Percentiles rank a stretch among this genome's conserved stretches.
Evolutionary conservation across 441 rosid species (phyloP).

Genomic region (Aquilaria agallochum): DNA sequence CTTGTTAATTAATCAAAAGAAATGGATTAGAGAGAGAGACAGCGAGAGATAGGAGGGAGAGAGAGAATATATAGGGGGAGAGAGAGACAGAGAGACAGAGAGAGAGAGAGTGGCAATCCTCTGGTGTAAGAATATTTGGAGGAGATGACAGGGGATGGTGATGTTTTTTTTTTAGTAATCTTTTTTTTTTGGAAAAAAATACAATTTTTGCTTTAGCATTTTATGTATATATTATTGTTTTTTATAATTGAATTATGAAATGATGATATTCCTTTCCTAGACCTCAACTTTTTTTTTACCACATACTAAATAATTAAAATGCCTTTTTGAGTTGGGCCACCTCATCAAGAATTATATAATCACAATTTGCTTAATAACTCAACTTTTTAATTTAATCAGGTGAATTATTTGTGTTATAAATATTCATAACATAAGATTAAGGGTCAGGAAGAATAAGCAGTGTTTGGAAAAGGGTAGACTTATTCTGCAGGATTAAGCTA

Average conservation of each 20-base stretch:
- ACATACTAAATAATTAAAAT: too few relatives aligned
- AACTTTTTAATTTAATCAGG: too few relatives aligned
- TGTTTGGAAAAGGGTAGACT: too few relatives aligned
- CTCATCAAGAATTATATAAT: too few relatives aligned
- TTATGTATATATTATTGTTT: background rate
- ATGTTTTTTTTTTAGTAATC: slow-evolving; percentile 10
- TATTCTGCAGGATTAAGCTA: too few relatives aligned
- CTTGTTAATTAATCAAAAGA: slow-evolving; percentile 52
- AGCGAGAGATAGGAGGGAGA: slow-evolving; percentile 18
- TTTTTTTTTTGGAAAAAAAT: background rate
- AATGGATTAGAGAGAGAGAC: slow-evolving; percentile 34
- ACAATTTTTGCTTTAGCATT: background rate
- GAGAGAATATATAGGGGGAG: slow-evolving; percentile 32
- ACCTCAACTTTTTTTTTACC: too few relatives aligned
- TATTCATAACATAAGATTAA: too few relatives aligned
- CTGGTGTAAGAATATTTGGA: slow-evolving; percentile 57
- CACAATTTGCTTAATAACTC: too few relatives aligned
- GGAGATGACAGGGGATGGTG: slow-evolving; percentile 40
- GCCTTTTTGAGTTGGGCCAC: too few relatives aligned
- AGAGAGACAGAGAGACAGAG: slow-evolving; percentile 17
- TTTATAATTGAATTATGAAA: background rate
- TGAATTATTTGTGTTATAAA: too few relatives aligned
- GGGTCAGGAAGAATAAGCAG: too few relatives aligned
- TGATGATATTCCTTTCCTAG: too few relatives aligned
- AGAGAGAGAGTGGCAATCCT: slow-evolving; percentile 42